These are phyloP conservation scores for Nasturtium officinale DNA, from an alignment of 345 rosid species.

Conservation along the genomic window DNA sequence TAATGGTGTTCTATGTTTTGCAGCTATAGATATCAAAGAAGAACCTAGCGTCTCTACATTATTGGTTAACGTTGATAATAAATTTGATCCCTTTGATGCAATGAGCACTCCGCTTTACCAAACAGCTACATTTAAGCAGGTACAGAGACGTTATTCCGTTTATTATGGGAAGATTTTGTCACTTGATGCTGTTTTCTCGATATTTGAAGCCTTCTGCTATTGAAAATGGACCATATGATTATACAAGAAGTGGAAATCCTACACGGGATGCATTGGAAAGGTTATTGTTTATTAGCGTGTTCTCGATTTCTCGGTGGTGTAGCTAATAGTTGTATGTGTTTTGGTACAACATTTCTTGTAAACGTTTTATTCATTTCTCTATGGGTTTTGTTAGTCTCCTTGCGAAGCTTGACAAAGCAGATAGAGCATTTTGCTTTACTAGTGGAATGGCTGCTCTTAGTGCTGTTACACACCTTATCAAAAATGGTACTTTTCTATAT, in stretches of 20 bases:
- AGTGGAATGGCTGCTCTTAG: slow-evolving; percentile 99
- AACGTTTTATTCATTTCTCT: slow-evolving; percentile 8
- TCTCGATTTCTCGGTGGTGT: neutral
- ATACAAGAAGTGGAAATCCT: slow-evolving; percentile 98
- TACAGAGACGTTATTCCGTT: slow-evolving; percentile 14
- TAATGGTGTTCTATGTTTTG: slow-evolving; percentile 26
- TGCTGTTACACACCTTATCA: slow-evolving; percentile 75
- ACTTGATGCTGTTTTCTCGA: neutral
- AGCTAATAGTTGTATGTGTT: slow-evolving; percentile 17
- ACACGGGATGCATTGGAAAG: slow-evolving; percentile 87
- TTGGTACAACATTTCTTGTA: slow-evolving; percentile 2
- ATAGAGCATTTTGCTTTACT: slow-evolving; percentile 93
- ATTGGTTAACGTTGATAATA: slow-evolving; percentile 64
- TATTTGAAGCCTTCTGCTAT: slow-evolving; percentile 72
- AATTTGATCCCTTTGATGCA: slow-evolving; percentile 84
- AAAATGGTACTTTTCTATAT: slow-evolving; percentile 50
- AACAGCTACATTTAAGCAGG: slow-evolving; percentile 95
- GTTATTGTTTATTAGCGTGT: slow-evolving; percentile 37
- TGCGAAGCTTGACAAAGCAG: slow-evolving; percentile 93
- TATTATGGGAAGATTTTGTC: neutral
- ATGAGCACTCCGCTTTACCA: slow-evolving; percentile 90
- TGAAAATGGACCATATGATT: slow-evolving; percentile 84
- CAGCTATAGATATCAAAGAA: slow-evolving; percentile 55
- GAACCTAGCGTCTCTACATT: slow-evolving; percentile 73
- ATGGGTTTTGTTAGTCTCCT: slow-evolving; percentile 57